Percentiles rank a stretch among this genome's conserved stretches.
Conservation (phyloP, 2,329 filamentous ascomycete genomes). For the Sarocladium strictum region DNA sequence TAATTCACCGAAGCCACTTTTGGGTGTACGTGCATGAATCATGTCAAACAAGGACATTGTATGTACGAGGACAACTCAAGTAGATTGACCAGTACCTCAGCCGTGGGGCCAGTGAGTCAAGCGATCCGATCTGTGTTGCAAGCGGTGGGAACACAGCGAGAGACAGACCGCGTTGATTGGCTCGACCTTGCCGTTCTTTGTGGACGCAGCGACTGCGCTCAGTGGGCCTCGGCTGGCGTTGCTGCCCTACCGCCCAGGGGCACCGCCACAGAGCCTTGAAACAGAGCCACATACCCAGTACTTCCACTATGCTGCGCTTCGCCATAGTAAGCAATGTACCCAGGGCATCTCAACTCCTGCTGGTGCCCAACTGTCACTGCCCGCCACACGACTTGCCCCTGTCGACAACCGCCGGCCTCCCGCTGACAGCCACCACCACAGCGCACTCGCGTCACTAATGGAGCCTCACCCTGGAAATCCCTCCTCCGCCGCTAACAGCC, state of each 20-base stretch:
- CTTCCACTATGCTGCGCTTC: not conserved
- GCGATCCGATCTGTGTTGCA: no score
- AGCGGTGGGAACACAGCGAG: no score
- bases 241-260: not conserved
- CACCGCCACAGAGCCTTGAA: not conserved
- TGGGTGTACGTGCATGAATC: no score
- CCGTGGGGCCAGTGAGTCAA: no score
- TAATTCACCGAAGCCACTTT: no score
- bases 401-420: not conserved
- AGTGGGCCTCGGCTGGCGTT: not conserved
- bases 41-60: no score
- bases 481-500: constrained; percentile 6
- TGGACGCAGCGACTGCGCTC: not conserved
- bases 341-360: not conserved
- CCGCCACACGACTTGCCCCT: not conserved
- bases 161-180: not conserved
- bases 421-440: not conserved
- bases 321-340: not conserved
- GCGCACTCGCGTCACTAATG: not conserved
- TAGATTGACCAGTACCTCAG: no score
- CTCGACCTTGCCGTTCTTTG: not conserved
- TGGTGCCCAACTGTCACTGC: constrained; percentile 1
- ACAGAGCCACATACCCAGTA: not conserved
- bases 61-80: no score
- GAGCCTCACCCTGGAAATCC: constrained; percentile 7